Evolutionary conservation across 2,329 filamentous ascomycete species (phyloP), one percentile per base, ranked within the genome.

Genomic region (Trichoderma semiorbis): DNA sequence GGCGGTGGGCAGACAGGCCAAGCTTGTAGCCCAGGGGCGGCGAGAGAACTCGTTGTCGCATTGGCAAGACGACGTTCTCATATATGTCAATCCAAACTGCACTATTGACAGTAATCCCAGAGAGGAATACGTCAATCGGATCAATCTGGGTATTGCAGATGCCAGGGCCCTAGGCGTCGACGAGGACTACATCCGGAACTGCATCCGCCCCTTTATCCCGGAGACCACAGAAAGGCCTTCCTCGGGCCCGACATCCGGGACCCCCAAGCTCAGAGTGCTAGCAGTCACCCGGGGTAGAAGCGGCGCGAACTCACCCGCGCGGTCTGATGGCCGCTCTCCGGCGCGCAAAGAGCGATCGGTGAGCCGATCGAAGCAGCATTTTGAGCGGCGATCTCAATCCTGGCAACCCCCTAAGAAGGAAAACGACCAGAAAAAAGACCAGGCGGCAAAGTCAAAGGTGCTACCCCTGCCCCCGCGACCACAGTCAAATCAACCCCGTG

Each of bases 121-220:
- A 70, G 78, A 80, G 18, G 83, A 84, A 70, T 84, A 84, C 60
- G 74, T 84, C 43, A 75, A 78, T 57, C 80, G 83, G 39, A 82
- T 84, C 74, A 82, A 83, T 70, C 69, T 76, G 16, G 83, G 80
- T 6, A 72, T 84, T 57, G 74, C 69, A 14, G 81, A 84, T 66
- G 82, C 83, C 11, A 73, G 75, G 57, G 76, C 74, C 3, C 75
- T 83, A 14, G 82, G 82, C 34, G 74, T 83, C 68, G 76, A 78
- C 6, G 72, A 78, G 12, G 78, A 81, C 73, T 83, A 82, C 62
- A 78, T 83, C 70, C 78, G 73, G 74, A 79, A 80, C 71, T 81
- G 78, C 67, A 80, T 83, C 63, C 78, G 81, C 7, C 80, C 81
- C 7, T 80, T 78, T 70, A 77, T 83, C 32, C 81, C 81, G 14